Percentiles rank a stretch among this genome's conserved stretches.
Conservation (phyloP, 768 basidiomycete genomes). For the Termitomyces sp. region DNA sequence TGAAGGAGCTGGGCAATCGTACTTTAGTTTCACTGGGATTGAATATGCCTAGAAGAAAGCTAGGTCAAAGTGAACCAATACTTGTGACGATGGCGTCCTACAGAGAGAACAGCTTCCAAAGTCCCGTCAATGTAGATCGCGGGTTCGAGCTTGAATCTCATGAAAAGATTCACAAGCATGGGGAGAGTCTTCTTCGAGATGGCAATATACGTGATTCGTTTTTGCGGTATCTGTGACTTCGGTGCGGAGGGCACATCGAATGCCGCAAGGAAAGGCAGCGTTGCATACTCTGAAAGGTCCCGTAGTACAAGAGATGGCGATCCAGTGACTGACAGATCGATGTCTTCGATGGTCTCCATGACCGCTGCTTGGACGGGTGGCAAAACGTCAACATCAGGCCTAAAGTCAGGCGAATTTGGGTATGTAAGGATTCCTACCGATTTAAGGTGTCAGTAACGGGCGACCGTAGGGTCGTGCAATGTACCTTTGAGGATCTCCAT, state of each 20-base stretch:
- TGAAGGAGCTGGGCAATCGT: constrained; percentile 87
- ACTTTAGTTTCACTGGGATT: constrained; percentile 90
- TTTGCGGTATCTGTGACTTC: constrained; percentile 40
- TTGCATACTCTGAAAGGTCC: constrained; percentile 82
- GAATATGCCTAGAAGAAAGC: constrained; percentile 62
- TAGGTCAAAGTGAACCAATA: background rate
- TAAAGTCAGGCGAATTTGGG: constrained; percentile 75
- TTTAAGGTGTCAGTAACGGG: background rate
- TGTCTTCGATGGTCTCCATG: constrained; percentile 59
- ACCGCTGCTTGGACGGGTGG: constrained; percentile 77
- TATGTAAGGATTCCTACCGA: constrained; percentile 70
- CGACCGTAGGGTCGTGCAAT: background rate
- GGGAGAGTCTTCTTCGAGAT: constrained; percentile 89
- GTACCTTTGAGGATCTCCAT: constrained; percentile 76
- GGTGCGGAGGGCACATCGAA: constrained; percentile 50
- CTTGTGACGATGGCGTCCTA: constrained; percentile 27
- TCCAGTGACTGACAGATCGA: constrained; percentile 60
- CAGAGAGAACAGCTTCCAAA: constrained; percentile 75
- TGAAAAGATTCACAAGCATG: constrained; percentile 70
- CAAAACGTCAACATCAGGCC: constrained; percentile 81
- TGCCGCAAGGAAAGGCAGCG: constrained; percentile 81
- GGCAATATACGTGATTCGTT: constrained; percentile 83
- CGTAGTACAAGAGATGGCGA: constrained; percentile 70
- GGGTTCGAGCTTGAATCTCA: constrained; percentile 51
- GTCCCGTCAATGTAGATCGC: constrained; percentile 80